Conservation (phyloP, 352 stramenopile genomes). For the Saprolegnia diclina region DNA sequence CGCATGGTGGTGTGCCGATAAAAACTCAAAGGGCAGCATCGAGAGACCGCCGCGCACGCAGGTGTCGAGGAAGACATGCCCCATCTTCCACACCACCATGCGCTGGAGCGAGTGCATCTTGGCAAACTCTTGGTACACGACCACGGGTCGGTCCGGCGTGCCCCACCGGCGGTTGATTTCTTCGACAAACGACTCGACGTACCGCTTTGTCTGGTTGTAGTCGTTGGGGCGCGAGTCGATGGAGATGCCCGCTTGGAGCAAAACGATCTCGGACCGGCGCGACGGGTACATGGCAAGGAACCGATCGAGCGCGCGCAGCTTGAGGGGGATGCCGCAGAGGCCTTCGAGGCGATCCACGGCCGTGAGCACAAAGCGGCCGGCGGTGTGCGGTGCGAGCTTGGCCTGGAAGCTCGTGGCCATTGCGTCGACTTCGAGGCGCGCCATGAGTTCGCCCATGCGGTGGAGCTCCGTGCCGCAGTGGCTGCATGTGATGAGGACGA, state of each 20-base stretch:
- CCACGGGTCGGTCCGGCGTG: constrained; percentile 45
- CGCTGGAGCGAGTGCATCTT: constrained; percentile 64
- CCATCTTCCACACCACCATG: constrained; percentile 61
- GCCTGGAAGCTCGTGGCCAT: constrained; percentile 28
- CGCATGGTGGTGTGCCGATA: constrained; percentile 55
- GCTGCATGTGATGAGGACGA: constrained; percentile 94
- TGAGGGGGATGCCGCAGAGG: constrained; percentile 94
- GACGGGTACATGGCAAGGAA: constrained; percentile 89
- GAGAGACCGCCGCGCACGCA: constrained; percentile 61
- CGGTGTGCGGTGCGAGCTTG: neutral
- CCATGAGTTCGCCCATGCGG: constrained; percentile 44
- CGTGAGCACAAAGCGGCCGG: constrained; percentile 66
- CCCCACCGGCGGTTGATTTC: constrained; percentile 89
- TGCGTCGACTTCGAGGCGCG: constrained; percentile 39
- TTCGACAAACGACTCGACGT: constrained; percentile 84
- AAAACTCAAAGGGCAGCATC: constrained; percentile 72
- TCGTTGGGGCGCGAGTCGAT: constrained; percentile 85
- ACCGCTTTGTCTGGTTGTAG: constrained; percentile 88
- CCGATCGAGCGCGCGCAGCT: constrained; percentile 93
- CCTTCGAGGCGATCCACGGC: constrained; percentile 94
- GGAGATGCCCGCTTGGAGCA: constrained; percentile 69
- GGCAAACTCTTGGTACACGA: constrained; percentile 63
- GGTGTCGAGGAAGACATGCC: constrained; percentile 64
- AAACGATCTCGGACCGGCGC: constrained; percentile 57
- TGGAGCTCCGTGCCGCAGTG: constrained; percentile 94